A percentile compares a stretch with the other conserved stretches of the same genome.
Conservation (phyloP, 2,329 filamentous ascomycete species). For the Phoma sp. region DNA sequence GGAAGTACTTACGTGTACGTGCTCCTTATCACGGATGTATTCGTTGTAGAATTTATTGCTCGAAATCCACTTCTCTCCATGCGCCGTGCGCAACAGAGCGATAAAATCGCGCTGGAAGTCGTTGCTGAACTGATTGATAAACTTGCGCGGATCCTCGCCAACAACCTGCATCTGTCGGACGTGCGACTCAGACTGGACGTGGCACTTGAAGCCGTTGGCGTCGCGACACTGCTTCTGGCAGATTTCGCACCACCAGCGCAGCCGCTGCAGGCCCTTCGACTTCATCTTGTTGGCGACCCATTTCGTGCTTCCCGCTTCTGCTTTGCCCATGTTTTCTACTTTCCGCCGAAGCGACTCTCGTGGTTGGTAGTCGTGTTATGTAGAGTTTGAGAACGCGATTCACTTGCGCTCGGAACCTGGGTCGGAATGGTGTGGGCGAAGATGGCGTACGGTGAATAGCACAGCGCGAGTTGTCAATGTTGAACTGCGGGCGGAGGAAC, state of each 20-base stretch:
- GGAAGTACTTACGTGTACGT: slow-evolving; percentile 65
- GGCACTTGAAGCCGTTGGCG: slow-evolving; percentile 74
- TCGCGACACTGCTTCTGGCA: slow-evolving; percentile 81
- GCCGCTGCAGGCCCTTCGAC: slow-evolving; percentile 63
- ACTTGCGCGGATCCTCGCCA: slow-evolving; percentile 84
- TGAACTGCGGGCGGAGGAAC: not conserved
- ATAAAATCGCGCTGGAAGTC: slow-evolving; percentile 85
- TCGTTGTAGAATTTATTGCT: slow-evolving; percentile 96
- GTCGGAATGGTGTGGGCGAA: too few species aligned
- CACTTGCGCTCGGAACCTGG: not conserved
- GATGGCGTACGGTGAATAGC: not conserved
- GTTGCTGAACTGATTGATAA: slow-evolving; percentile 79
- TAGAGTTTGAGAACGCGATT: not conserved
- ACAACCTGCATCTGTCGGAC: slow-evolving; percentile 88
- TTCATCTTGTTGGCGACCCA: slow-evolving; percentile 91
- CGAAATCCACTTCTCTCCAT: slow-evolving; percentile 88
- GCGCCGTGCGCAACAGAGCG: slow-evolving; percentile 76
- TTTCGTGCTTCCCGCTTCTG: slow-evolving; percentile 92
- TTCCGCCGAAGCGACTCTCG: not conserved
- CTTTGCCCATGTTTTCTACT: slow-evolving; percentile 73
- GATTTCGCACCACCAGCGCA: slow-evolving; percentile 88
- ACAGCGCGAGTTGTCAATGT: not conserved
- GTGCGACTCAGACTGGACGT: slow-evolving; percentile 83
- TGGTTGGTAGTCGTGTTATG: not conserved
- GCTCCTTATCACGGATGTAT: slow-evolving; percentile 74